Conservation (phyloP, 208 protist species). For the Wallacemonas sp. region DNA sequence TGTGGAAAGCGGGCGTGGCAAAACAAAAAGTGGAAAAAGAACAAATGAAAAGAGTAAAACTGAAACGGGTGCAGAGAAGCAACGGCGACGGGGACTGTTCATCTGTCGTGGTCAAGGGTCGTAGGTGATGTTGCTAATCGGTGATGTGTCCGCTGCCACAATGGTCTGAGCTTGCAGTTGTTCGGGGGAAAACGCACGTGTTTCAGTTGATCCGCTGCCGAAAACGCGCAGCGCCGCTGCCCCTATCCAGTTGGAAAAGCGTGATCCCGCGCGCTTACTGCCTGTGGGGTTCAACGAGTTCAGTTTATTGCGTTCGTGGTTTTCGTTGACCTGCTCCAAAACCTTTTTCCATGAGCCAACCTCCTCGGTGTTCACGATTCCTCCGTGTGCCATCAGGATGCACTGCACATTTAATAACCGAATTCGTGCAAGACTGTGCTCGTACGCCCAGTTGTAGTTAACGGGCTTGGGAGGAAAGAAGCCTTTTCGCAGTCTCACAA, state of each 20-base stretch:
- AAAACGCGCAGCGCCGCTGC: not conserved
- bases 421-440: constrained; percentile 29
- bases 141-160: not conserved
- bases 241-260: not conserved
- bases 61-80: not conserved
- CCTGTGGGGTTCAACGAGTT: not conserved
- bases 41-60: not conserved
- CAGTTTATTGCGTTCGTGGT: not conserved
- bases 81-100: not conserved
- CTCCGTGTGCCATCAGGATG: constrained; percentile 40
- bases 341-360: constrained; percentile 36
- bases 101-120: not conserved
- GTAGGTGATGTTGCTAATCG: constrained; percentile 1
- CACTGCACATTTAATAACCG: constrained; percentile 31
- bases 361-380: constrained; percentile 32
- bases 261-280: not conserved
- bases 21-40: not conserved
- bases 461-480: constrained; percentile 38
- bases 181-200: constrained; percentile 10
- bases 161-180: constrained; percentile 7
- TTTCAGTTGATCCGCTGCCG: not conserved
- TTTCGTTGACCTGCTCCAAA: constrained; percentile 27
- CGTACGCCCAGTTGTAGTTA: constrained; percentile 35
- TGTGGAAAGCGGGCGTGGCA: too few relatives aligned
- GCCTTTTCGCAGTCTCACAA: constrained; percentile 31